phyloP scores from a whole-genome alignment of 164 flowering plant genomes.

The Aristolochia californica region DNA sequence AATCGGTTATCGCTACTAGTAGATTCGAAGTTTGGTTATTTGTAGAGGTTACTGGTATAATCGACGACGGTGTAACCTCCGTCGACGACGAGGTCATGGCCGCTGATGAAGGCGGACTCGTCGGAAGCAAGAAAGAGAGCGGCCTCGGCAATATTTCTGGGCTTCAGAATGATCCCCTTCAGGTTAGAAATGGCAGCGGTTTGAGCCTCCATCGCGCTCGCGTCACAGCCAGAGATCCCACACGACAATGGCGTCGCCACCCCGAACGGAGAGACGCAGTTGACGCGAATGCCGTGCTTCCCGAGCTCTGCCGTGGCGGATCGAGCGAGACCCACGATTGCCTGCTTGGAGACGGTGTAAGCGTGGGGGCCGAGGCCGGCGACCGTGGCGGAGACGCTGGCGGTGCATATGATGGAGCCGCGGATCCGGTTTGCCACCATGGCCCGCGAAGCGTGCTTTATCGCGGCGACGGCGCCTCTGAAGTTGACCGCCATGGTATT shows the following conservation, averaged over 20 bases:
- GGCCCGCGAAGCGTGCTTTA: slow-evolving; percentile 9
- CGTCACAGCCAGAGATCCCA: slow-evolving; percentile 7
- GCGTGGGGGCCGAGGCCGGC: slow-evolving; percentile 14
- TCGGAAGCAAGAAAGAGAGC: slow-evolving; percentile 32
- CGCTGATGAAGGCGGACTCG: slow-evolving; percentile 55
- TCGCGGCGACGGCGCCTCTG: background rate
- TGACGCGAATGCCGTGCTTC: slow-evolving; percentile 26
- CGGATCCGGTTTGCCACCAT: slow-evolving; percentile 15
- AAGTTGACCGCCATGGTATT: slow-evolving; percentile 2
- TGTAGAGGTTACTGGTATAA: background rate
- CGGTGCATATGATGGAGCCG: slow-evolving; percentile 24
- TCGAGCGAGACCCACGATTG: slow-evolving; percentile 17
- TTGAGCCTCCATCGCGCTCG: background rate
- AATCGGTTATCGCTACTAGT: too few relatives aligned
- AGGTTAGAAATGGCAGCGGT: background rate
- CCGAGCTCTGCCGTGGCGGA: slow-evolving; percentile 18
- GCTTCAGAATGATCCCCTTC: background rate
- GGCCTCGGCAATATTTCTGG: slow-evolving; percentile 1
- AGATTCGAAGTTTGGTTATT: too few relatives aligned
- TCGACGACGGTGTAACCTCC: slow-evolving; percentile 37
- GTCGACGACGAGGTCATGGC: slow-evolving; percentile 59
- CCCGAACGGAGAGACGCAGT: slow-evolving; percentile 54
- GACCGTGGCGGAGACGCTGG: slow-evolving; percentile 12
- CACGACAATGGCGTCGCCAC: slow-evolving; percentile 53
- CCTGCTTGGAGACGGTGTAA: slow-evolving; percentile 24